Evolutionary conservation across 2,329 filamentous ascomycete species (phyloP).

Genomic region (Fusarium mangiferae): DNA sequence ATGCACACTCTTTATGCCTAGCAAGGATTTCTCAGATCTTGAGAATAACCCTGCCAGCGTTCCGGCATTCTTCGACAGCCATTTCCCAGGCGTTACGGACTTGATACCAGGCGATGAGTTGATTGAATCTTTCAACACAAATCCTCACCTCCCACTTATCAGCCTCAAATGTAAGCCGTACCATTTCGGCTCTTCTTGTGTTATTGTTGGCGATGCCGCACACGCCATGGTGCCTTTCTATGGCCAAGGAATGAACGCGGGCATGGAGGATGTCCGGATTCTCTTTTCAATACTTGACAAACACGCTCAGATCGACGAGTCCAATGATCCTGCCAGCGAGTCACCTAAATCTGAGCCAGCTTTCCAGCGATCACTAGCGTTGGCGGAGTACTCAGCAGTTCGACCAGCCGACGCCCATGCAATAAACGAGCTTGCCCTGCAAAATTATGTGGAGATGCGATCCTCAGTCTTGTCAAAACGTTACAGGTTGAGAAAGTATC

Average conservation of each 20-base stretch:
- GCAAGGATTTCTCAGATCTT: slow-evolving; percentile 73
- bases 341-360: slow-evolving; percentile 56
- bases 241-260: slow-evolving; percentile 97
- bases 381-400: slow-evolving; percentile 78
- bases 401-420: slow-evolving; percentile 83
- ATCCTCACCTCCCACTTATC: slow-evolving; percentile 92
- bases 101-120: slow-evolving; percentile 76
- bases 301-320: slow-evolving; percentile 60
- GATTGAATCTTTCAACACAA: slow-evolving; percentile 77
- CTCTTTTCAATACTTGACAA: slow-evolving; percentile 85
- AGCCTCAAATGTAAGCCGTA: slow-evolving; percentile 93
- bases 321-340: slow-evolving; percentile 53
- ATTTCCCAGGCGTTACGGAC: slow-evolving; percentile 87
- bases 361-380: slow-evolving; percentile 69
- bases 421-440: slow-evolving; percentile 90
- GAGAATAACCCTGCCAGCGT: slow-evolving; percentile 70
- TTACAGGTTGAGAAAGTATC: slow-evolving; percentile 83
- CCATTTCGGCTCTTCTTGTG: slow-evolving; percentile 79
- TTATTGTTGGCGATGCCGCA: slow-evolving; percentile 92
- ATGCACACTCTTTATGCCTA: slow-evolving; percentile 90
- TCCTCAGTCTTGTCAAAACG: slow-evolving; percentile 80
- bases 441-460: slow-evolving; percentile 96
- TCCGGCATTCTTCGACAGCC: slow-evolving; percentile 77
- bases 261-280: slow-evolving; percentile 91
- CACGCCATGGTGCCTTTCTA: slow-evolving; percentile 99